phyloP scores from a whole-genome alignment of 1,139 yeast species.

The Nakaseomyces kungkrabaensis region DNA sequence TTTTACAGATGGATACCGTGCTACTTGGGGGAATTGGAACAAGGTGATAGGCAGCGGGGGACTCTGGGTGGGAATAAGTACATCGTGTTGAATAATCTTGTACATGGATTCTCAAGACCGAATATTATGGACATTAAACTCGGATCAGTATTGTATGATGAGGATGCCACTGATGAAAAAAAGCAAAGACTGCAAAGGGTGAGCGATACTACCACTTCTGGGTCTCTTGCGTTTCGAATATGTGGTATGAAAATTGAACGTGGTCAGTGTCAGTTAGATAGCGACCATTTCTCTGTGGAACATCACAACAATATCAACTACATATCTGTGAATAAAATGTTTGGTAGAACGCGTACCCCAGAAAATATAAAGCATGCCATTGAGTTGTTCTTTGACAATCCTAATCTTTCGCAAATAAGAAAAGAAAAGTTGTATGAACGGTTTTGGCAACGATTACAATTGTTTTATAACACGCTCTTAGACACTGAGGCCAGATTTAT shows the following conservation, averaged over 20 bases:
- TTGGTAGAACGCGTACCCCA: slow-evolving; percentile 51
- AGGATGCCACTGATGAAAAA: slow-evolving; percentile 48
- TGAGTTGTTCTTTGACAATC: slow-evolving; percentile 40
- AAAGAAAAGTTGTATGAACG: slow-evolving; percentile 32
- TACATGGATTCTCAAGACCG: slow-evolving; percentile 55
- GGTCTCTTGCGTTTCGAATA: slow-evolving; percentile 59
- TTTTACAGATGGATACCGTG: slow-evolving; percentile 48
- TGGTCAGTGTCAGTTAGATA: slow-evolving; percentile 12
- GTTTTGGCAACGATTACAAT: slow-evolving; percentile 49
- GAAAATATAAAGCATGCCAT: slow-evolving; percentile 43
- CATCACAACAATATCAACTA: slow-evolving; percentile 30
- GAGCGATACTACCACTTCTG: slow-evolving; percentile 66
- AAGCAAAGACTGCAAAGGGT: slow-evolving; percentile 51
- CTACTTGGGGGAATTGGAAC: slow-evolving; percentile 36
- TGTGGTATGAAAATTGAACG: slow-evolving; percentile 75
- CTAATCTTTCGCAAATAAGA: slow-evolving; percentile 26
- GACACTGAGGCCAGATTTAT: slow-evolving; percentile 56
- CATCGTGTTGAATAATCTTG: slow-evolving; percentile 66
- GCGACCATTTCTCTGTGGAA: slow-evolving; percentile 15
- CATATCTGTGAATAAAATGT: slow-evolving; percentile 50
- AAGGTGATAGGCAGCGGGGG: slow-evolving; percentile 27
- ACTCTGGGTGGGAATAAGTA: slow-evolving; percentile 25
- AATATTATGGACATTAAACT: slow-evolving; percentile 75
- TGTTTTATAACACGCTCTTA: slow-evolving; percentile 53
- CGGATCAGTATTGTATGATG: slow-evolving; percentile 64